Percentiles rank a stretch among this genome's conserved stretches.
phyloP scores from a whole-genome alignment of 2,329 filamentous ascomycete species.

The Chaetomium sp. region DNA sequence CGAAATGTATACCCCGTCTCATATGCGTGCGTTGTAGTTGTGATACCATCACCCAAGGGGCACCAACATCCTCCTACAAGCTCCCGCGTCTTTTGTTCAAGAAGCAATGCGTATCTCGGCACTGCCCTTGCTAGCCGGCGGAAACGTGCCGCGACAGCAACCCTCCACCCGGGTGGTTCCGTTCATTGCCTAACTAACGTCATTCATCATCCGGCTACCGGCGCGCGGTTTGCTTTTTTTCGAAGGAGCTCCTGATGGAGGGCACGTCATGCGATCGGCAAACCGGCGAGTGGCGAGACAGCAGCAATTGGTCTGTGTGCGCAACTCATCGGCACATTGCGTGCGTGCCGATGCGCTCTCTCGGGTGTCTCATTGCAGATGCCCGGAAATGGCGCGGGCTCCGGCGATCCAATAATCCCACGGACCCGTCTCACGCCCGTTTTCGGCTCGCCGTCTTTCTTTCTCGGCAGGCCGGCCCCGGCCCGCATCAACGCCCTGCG shows the following conservation, averaged over 20 bases:
- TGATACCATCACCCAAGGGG: not conserved
- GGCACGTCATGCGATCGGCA: not conserved
- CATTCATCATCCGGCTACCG: not conserved
- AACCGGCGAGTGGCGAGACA: not conserved
- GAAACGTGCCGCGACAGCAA: not conserved
- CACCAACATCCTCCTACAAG: not conserved
- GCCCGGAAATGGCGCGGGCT: no score
- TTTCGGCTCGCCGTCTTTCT: not conserved
- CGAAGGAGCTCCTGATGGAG: not conserved
- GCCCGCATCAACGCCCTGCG: not conserved
- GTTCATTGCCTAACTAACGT: not conserved
- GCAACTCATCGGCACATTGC: not conserved
- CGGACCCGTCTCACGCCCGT: not conserved
- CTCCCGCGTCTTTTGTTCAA: not conserved
- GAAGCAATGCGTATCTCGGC: not conserved
- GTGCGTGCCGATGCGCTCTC: not conserved
- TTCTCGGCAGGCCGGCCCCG: not conserved
- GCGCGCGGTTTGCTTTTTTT: not conserved
- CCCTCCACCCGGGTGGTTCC: not conserved
- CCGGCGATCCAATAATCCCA: not conserved
- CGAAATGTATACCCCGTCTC: conserved; percentile 9
- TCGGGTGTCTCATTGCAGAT: not conserved
- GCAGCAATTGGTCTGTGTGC: not conserved
- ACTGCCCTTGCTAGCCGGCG: not conserved
- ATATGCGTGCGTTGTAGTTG: not conserved